These are phyloP conservation scores for Neopestalotiopsis sp. DNA, from an alignment of 2,329 filamentous ascomycete species.

Conservation along the genomic window DNA sequence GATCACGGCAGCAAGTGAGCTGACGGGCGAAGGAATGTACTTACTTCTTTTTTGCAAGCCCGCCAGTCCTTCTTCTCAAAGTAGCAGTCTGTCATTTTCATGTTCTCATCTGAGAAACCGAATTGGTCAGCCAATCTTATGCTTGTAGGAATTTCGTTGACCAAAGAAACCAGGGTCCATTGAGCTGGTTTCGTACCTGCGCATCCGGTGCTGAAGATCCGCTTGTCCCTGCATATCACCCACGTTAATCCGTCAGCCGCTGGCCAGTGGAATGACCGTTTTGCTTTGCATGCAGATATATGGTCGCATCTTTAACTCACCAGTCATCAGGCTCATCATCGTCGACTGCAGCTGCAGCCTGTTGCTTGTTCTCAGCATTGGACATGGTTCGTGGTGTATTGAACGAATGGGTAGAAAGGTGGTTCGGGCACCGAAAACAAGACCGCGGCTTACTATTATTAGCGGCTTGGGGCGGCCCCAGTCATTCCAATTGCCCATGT, in stretches of 20 bases:
- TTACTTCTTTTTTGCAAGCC: conserved; percentile 83
- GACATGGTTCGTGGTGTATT: conserved; percentile 50
- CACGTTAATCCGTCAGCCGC: conserved; percentile 19
- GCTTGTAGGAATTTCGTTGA: neutral
- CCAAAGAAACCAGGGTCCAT: neutral
- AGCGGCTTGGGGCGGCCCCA: conserved; percentile 4
- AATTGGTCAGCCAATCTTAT: neutral
- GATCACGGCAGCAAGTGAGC: neutral
- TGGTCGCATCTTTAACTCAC: conserved; percentile 55
- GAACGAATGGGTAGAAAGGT: neutral
- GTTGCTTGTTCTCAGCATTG: conserved; percentile 59
- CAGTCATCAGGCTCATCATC: conserved; percentile 96
- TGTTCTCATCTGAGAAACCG: conserved; percentile 74
- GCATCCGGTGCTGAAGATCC: conserved; percentile 96
- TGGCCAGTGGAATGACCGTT: neutral
- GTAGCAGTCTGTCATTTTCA: conserved; percentile 92
- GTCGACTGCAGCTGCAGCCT: conserved; percentile 49
- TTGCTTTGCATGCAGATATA: neutral
- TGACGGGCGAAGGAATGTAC: conserved; percentile 40
- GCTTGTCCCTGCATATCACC: conserved; percentile 78
- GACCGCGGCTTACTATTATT: neutral
- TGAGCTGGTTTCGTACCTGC: conserved; percentile 64
- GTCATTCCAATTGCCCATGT: neutral
- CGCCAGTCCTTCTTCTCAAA: conserved; percentile 97
- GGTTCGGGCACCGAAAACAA: neutral